These are phyloP conservation scores for Copromyces sp. DNA, from an alignment of 495 filamentous ascomycete species.

Conservation along the genomic window DNA sequence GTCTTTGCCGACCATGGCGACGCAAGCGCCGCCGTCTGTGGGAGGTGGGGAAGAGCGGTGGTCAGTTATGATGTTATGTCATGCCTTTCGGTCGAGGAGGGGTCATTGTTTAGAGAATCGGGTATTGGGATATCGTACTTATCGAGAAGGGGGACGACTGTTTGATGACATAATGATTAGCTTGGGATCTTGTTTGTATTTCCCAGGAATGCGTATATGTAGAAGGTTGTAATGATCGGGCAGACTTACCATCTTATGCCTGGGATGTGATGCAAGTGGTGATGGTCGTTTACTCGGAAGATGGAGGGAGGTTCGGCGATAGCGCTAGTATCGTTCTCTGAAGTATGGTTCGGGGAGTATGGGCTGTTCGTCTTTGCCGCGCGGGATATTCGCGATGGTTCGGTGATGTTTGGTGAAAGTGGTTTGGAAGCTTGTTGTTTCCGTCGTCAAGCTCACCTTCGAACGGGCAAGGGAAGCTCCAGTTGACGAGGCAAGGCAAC, in stretches of 20 bases:
- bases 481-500: constrained; percentile 28
- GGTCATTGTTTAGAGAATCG: background rate
- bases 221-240: background rate
- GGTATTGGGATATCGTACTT: constrained; percentile 46
- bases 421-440: constrained; percentile 1
- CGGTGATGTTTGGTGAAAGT: background rate
- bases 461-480: constrained; percentile 10
- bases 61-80: constrained; percentile 5
- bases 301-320: background rate
- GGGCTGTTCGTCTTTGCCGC: background rate
- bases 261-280: constrained; percentile 1
- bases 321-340: background rate
- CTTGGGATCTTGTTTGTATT: background rate
- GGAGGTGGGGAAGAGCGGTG: background rate
- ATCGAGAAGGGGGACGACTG: constrained; percentile 80
- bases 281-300: constrained; percentile 1
- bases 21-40: constrained; percentile 86
- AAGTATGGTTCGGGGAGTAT: background rate
- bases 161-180: constrained; percentile 8
- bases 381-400: background rate
- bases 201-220: background rate
- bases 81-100: background rate
- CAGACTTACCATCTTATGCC: constrained; percentile 17
- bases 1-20: constrained; percentile 98
- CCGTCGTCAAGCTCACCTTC: constrained; percentile 6